These are phyloP conservation scores for Pseudopithomyces maydicus DNA, from an alignment of 2,329 filamentous ascomycete genomes.

Conservation along the genomic window DNA sequence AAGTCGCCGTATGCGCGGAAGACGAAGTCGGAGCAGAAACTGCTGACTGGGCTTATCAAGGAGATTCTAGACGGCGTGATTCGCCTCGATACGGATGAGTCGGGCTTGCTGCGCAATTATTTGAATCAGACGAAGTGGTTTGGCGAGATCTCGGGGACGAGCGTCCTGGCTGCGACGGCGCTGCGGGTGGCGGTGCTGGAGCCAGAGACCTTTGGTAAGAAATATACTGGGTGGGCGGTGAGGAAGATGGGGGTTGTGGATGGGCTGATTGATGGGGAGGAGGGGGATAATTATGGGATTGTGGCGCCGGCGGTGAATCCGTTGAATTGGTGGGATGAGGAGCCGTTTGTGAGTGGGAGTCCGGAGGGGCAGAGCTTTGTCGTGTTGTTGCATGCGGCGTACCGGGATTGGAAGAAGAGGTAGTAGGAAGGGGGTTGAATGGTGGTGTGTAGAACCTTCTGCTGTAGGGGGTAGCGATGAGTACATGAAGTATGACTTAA, in stretches of 20 bases:
- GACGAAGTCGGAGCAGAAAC: constrained; percentile 22
- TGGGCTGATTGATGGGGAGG: constrained; percentile 38
- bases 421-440: neutral
- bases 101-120: constrained; percentile 54
- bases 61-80: constrained; percentile 46
- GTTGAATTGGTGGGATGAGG: constrained; percentile 42
- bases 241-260: constrained; percentile 46
- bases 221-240: constrained; percentile 51
- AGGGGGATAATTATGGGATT: constrained; percentile 46
- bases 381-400: constrained; percentile 50
- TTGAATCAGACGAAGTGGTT: constrained; percentile 52
- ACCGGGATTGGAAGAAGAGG: constrained; percentile 44
- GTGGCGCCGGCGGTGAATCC: constrained; percentile 51
- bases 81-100: constrained; percentile 37
- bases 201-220: constrained; percentile 41
- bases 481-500: neutral
- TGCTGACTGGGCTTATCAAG: constrained; percentile 40
- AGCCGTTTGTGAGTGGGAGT: constrained; percentile 32
- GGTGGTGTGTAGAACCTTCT: neutral
- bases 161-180: constrained; percentile 50
- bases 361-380: constrained; percentile 54
- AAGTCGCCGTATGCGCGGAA: constrained; percentile 29
- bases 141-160: constrained; percentile 56
- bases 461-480: too few species aligned
- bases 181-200: constrained; percentile 53